phyloP scores from a whole-genome alignment of 1,139 yeast species.

The Taphrina flavorubra region DNA sequence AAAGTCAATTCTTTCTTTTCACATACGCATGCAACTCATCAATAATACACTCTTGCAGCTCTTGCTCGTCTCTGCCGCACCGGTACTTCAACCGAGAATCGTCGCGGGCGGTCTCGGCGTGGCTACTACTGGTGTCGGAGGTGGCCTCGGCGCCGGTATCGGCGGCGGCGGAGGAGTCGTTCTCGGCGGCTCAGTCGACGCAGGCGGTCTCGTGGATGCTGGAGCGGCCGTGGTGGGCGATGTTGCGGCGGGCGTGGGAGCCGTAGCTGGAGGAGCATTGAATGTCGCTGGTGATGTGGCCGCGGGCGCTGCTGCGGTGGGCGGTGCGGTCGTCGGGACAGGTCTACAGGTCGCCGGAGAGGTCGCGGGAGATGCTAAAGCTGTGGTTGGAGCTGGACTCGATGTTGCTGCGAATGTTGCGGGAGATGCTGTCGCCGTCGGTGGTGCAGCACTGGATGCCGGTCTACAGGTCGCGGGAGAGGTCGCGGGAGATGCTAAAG shows the following conservation, averaged over 20 bases:
- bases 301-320: background rate
- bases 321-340: background rate
- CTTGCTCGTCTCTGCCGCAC: background rate
- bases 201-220: background rate
- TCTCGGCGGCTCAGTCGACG: slow-evolving; percentile 5
- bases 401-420: background rate
- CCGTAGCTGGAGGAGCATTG: background rate
- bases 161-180: slow-evolving; percentile 1
- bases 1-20: background rate
- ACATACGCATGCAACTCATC: background rate
- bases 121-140: background rate
- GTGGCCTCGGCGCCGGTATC: slow-evolving; percentile 2
- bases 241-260: background rate
- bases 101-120: background rate
- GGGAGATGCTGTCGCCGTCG: background rate
- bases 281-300: background rate
- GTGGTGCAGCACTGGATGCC: background rate
- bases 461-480: background rate
- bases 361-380: background rate
- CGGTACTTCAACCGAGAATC: background rate
- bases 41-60: background rate
- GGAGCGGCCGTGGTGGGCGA: slow-evolving; percentile 1
- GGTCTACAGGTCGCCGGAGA: background rate
- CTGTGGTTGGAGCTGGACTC: slow-evolving; percentile 1
- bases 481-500: background rate